Conservation (phyloP, 345 rosid genomes). For the Rhodamnia argentea region DNA sequence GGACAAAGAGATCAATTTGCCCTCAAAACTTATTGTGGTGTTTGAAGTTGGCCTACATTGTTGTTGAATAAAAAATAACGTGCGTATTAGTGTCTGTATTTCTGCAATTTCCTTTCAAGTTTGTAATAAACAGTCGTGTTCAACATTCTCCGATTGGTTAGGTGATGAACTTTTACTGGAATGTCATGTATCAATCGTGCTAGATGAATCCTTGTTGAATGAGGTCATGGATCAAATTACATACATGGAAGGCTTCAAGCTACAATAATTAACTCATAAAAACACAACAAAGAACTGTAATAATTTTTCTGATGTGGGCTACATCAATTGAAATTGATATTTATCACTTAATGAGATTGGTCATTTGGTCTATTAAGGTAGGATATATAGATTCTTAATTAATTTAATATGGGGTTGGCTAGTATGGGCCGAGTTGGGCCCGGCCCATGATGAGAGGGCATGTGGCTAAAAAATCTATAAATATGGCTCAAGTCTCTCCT, state of each 20-base stretch:
- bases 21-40: constrained; percentile 40
- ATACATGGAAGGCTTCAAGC: neutral
- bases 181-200: neutral
- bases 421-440: too few relatives aligned
- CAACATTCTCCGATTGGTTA: neutral
- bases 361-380: too few relatives aligned
- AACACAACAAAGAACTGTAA: neutral
- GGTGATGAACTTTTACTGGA: neutral
- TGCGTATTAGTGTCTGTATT: neutral
- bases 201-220: neutral
- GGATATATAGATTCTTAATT: too few relatives aligned
- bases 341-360: too few relatives aligned
- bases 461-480: too few relatives aligned
- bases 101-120: neutral
- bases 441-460: too few relatives aligned
- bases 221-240: neutral
- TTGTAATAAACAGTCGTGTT: neutral
- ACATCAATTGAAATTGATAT: too few relatives aligned
- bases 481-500: too few relatives aligned
- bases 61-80: neutral
- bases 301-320: too few relatives aligned
- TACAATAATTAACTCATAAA: neutral
- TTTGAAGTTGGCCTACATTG: neutral
- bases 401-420: too few relatives aligned
- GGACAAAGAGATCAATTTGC: constrained; percentile 31